phyloP scores from a whole-genome alignment of 2,329 filamentous ascomycete species.

The Alternaria dauci region DNA sequence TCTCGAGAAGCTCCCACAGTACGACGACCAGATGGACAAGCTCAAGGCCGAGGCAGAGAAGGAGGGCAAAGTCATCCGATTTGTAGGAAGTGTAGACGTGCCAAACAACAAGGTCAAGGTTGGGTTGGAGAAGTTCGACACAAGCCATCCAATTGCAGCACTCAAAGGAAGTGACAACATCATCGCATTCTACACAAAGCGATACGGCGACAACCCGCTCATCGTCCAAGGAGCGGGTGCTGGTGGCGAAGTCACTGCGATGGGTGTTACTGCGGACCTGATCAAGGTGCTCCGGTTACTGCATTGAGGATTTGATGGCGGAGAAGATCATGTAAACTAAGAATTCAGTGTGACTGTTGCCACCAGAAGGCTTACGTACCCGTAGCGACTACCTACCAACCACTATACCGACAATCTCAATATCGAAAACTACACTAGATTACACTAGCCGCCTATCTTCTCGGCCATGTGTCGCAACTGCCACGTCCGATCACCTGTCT shows the following conservation, averaged over 20 bases:
- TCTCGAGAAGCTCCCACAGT: conserved; percentile 78
- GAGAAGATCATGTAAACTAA: neutral
- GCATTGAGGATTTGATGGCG: conserved; percentile 49
- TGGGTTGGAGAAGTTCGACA: conserved; percentile 83
- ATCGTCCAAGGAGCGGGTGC: conserved; percentile 96
- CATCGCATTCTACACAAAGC: conserved; percentile 96
- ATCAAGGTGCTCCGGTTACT: conserved; percentile 85
- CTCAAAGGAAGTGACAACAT: conserved; percentile 99
- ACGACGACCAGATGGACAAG: conserved; percentile 89
- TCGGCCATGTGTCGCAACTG: neutral
- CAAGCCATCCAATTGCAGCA: conserved; percentile 88
- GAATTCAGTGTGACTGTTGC: neutral
- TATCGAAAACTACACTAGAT: neutral
- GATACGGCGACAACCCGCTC: conserved; percentile 88
- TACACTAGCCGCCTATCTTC: neutral
- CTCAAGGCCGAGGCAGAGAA: conserved; percentile 85
- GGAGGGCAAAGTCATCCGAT: conserved; percentile 90
- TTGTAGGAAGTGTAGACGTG: conserved; percentile 92
- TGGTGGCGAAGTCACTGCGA: conserved; percentile 93
- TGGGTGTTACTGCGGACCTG: conserved; percentile 95
- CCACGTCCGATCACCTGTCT: neutral
- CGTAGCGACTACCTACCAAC: neutral
- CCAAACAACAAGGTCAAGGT: conserved; percentile 84
- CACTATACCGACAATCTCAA: neutral
- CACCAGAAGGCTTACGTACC: neutral